phyloP scores from a whole-genome alignment of 441 rosid genomes.

The Adansonia madagascariensis region DNA sequence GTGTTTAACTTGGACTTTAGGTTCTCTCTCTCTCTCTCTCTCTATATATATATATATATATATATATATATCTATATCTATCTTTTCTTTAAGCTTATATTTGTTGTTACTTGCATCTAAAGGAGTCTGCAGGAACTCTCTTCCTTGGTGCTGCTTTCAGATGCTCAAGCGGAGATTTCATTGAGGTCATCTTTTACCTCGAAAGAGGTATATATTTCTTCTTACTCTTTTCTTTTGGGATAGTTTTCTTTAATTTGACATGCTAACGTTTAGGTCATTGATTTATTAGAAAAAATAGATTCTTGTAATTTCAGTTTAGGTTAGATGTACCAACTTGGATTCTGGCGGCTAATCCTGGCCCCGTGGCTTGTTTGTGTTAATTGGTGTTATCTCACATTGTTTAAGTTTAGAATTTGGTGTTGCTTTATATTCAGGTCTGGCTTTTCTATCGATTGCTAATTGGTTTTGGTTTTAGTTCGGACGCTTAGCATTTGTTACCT shows the following conservation, averaged over 20 bases:
- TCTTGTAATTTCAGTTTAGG: background rate
- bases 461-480: background rate
- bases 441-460: background rate
- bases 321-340: background rate
- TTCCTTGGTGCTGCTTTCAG: conserved; percentile 46
- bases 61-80: background rate
- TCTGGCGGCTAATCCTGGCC: background rate
- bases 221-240: conserved; percentile 14
- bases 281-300: conserved; percentile 6
- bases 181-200: conserved; percentile 42
- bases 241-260: conserved; percentile 10
- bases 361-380: background rate
- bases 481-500: background rate
- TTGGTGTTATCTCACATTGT: background rate
- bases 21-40: background rate
- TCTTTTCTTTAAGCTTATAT: conserved; percentile 24
- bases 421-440: background rate
- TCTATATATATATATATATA: too few relatives aligned
- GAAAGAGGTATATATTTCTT: conserved; percentile 46
- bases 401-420: background rate
- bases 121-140: conserved; percentile 93
- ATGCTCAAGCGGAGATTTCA: conserved; percentile 41
- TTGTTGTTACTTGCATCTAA: conserved; percentile 37
- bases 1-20: background rate
- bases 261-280: background rate